Percentiles rank a stretch among this genome's conserved stretches.
phyloP scores from a whole-genome alignment of 2,329 filamentous ascomycete genomes.

The Domatiomyces catenatus region DNA sequence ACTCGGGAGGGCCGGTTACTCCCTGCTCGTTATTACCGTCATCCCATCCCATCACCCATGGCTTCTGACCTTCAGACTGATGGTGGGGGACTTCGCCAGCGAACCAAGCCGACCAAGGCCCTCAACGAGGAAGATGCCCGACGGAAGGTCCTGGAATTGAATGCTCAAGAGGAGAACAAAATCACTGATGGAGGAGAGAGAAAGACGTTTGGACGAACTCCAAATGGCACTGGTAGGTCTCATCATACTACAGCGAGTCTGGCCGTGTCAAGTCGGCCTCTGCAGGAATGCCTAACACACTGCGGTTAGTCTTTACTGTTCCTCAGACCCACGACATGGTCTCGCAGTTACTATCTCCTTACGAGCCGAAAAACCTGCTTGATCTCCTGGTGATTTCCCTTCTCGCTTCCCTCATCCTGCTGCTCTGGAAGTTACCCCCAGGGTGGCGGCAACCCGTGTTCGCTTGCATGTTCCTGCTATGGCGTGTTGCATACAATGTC shows the following conservation, averaged over 20 bases:
- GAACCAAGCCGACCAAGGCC: conserved; percentile 25
- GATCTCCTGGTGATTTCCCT: conserved; percentile 68
- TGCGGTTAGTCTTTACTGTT: conserved; percentile 67
- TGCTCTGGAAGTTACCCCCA: conserved; percentile 57
- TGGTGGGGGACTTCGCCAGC: conserved; percentile 33
- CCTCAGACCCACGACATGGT: conserved; percentile 98
- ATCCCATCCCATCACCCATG: neutral
- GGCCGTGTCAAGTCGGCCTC: neutral
- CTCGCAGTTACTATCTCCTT: conserved; percentile 84
- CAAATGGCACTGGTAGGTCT: conserved; percentile 69
- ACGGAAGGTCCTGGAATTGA: conserved; percentile 34
- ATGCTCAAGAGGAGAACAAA: conserved; percentile 32
- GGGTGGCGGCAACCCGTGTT: conserved; percentile 60
- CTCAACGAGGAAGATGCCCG: conserved; percentile 27
- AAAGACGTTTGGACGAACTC: conserved; percentile 82
- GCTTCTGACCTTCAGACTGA: conserved; percentile 15
- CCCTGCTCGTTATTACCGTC: neutral
- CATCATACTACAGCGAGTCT: neutral
- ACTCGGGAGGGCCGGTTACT: neutral
- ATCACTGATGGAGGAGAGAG: conserved; percentile 35
- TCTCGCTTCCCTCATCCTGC: conserved; percentile 56
- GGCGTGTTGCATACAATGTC: conserved; percentile 81
- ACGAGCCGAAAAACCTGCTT: conserved; percentile 86
- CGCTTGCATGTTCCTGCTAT: conserved; percentile 74
- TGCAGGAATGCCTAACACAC: neutral